These are phyloP conservation scores for Ogataea corticis DNA, from an alignment of 805 yeast species.

Conservation along the genomic window DNA sequence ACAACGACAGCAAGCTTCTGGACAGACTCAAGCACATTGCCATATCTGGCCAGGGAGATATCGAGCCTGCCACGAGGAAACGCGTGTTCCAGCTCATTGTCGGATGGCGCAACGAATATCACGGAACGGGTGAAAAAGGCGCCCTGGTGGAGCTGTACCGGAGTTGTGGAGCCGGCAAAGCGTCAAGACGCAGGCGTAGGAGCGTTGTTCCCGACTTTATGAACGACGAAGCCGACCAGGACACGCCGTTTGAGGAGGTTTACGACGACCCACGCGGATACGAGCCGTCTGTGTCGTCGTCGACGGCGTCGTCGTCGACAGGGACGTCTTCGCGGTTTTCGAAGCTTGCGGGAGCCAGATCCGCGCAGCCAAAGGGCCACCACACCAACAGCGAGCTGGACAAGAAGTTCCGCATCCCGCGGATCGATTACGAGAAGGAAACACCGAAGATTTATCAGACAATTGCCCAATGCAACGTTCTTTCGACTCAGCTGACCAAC, in stretches of 20 bases:
- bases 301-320: conserved; percentile 11
- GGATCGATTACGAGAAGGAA: conserved; percentile 66
- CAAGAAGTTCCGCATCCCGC: conserved; percentile 60
- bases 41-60: conserved; percentile 37
- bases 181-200: conserved; percentile 6
- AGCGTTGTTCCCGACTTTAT: conserved; percentile 42
- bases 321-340: conserved; percentile 7
- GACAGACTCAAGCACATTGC: conserved; percentile 59
- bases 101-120: conserved; percentile 67
- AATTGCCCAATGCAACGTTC: conserved; percentile 74
- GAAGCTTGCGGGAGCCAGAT: conserved; percentile 1
- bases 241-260: conserved; percentile 36
- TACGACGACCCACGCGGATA: conserved; percentile 28
- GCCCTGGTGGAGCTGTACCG: conserved; percentile 49
- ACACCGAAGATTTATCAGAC: conserved; percentile 67
- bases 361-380: background rate
- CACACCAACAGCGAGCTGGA: conserved; percentile 40
- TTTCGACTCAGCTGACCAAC: conserved; percentile 70
- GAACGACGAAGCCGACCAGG: conserved; percentile 52
- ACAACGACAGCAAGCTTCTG: conserved; percentile 65
- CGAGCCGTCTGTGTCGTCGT: conserved; percentile 13
- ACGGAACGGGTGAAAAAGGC: conserved; percentile 47
- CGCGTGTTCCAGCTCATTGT: conserved; percentile 51
- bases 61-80: conserved; percentile 44
- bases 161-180: conserved; percentile 38